phyloP scores from a whole-genome alignment of 108 stramenopile genomes.

The Skeletonema menzelii region DNA sequence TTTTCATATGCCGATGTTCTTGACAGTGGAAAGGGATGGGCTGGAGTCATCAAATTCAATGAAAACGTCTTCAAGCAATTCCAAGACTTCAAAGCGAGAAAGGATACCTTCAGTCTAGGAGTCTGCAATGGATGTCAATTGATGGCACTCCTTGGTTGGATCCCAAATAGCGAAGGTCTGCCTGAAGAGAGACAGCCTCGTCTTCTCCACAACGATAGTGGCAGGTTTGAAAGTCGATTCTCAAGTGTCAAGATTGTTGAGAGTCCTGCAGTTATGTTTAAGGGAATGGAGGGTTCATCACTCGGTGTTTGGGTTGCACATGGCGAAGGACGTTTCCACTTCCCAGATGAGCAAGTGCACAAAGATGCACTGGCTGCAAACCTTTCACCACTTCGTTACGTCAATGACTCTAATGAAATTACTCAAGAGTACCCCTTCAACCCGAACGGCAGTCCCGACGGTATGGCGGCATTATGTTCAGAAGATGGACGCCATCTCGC shows the following conservation, averaged over 20 bases:
- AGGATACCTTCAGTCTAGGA: conserved; percentile 97
- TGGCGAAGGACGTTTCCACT: conserved; percentile 97
- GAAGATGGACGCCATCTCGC: conserved; percentile 98
- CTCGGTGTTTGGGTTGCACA: conserved; percentile 99
- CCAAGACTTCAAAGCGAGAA: conserved; percentile 87
- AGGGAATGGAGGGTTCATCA: conserved; percentile 96
- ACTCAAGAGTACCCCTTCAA: conserved; percentile 98
- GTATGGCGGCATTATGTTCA: conserved; percentile 99
- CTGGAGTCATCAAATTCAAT: conserved; percentile 98
- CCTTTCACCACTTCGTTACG: conserved; percentile 93
- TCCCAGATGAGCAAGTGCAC: conserved; percentile 84
- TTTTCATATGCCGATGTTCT: conserved; percentile 98
- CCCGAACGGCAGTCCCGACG: conserved; percentile 97
- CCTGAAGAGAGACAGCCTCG: conserved; percentile 91
- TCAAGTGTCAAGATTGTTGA: conserved; percentile 80
- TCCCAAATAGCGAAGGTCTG: conserved; percentile 77
- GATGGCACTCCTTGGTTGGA: conserved; percentile 98
- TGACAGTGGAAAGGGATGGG: conserved; percentile 99
- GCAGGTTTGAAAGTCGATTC: conserved; percentile 97
- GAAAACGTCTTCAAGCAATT: conserved; percentile 92
- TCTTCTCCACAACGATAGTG: conserved; percentile 95
- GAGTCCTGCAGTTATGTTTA: conserved; percentile 88
- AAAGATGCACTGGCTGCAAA: conserved; percentile 66
- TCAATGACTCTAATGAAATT: conserved; percentile 89
- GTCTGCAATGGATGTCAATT: conserved; percentile 99